Conservation (phyloP, 176 grass and related monocot species). For the Avena insularis region DNA sequence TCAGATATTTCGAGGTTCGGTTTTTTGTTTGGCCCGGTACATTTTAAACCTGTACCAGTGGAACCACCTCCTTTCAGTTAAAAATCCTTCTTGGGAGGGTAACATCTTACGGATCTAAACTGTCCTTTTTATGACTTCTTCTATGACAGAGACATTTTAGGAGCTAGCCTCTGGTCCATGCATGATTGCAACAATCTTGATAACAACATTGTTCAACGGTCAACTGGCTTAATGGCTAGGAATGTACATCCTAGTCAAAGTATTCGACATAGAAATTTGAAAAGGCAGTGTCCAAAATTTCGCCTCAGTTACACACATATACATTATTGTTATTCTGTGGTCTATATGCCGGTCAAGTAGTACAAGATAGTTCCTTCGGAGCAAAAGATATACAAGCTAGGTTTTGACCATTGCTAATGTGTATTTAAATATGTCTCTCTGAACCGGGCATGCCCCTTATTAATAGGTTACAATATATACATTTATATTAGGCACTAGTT, state of each 20-base stretch:
- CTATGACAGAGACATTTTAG: neutral
- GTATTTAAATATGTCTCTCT: neutral
- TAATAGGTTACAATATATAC: neutral
- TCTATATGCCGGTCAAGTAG: neutral
- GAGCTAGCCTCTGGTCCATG: neutral
- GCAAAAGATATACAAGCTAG: neutral
- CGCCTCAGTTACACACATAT: neutral
- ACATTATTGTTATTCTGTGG: neutral
- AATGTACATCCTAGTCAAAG: conserved; percentile 10
- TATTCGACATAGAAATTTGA: neutral
- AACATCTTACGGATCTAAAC: neutral
- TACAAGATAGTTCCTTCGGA: neutral
- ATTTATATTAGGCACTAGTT: neutral
- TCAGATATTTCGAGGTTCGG: neutral
- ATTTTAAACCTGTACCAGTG: neutral
- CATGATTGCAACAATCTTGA: conserved; percentile 1
- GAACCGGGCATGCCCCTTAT: neutral
- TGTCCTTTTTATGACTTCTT: neutral
- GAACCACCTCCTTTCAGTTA: neutral
- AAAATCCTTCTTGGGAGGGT: neutral
- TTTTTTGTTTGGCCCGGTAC: neutral
- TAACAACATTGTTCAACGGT: neutral
- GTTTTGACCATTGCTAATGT: neutral
- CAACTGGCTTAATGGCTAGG: conserved; percentile 5
- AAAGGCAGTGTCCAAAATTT: neutral